Base-by-base conservation (phyloP, 345 rosid genomes). In the Crucihimalaya himalaica region DNA sequence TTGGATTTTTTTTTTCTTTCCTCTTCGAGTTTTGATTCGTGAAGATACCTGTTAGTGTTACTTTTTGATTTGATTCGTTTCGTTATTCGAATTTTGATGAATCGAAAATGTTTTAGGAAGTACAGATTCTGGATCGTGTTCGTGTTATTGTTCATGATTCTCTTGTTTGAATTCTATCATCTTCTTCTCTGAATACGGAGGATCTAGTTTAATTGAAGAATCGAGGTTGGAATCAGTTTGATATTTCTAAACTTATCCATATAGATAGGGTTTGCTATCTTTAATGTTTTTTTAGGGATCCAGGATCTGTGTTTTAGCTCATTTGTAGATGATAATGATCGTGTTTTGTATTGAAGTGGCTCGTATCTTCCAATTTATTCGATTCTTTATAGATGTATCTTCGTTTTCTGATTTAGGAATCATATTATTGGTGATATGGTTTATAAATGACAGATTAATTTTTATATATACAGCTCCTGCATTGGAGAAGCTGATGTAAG, bases 401-500 rank as follows among this genome's bases (percentile, higher is more conserved):
- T 37, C 15, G 42, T 45, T 25, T 72, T 11, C n/a, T 39, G 59
- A 40, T 16, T 19, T 45, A 14, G 32, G 46, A 70, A 68, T 68
- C 60, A 8, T 61, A 18, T 43, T 5, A 16, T 18, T 43, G 19
- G 48, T 43, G 48, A 31, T 43, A 42, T 16, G 3, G 27, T 18
- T 46, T n/a, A 43, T 29, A 70, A 55, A 64, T 50, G 23, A 1
- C 20, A 1, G 53, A 70, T 45, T 1, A 0, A 8, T 27, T 37
- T 20, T 55, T 14, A 37, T 45, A 45, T 59, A n/a, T 40, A 35
- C 79, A 73, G 85, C 66, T 63, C 35, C 62, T 47, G 46, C 71
- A 64, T 64, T 77, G 76, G 73, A 61, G 79, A 80, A 78, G 77
- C 84, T 75, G 62, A 71, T 62, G 61, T 74, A 75, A 20, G 82